phyloP scores from a whole-genome alignment of 805 yeast genomes.

The Candida quercuum region DNA sequence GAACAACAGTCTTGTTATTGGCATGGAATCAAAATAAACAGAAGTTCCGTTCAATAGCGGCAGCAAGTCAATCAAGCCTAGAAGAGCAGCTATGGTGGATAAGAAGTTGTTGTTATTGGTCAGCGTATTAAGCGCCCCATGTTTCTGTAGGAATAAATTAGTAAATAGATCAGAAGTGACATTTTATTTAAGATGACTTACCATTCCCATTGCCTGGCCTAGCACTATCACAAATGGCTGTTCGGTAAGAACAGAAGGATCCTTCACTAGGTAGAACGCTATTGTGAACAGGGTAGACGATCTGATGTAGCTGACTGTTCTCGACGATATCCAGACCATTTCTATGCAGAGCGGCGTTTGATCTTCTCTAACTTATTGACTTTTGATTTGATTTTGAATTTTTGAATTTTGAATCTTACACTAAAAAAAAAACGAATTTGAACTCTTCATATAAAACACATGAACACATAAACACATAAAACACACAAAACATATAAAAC shows the following conservation, averaged over 20 bases:
- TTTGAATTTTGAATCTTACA: neutral
- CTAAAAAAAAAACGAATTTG: too few species aligned
- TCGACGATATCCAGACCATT: conserved; percentile 51
- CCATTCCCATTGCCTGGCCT: conserved; percentile 55
- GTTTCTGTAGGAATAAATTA: conserved; percentile 9
- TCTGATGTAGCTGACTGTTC: conserved; percentile 42
- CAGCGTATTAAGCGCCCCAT: conserved; percentile 33
- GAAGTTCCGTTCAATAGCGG: conserved; percentile 45
- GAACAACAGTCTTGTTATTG: conserved; percentile 49
- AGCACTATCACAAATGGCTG: conserved; percentile 45
- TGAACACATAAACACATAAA: too few species aligned
- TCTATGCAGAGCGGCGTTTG: too few species aligned
- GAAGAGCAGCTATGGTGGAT: conserved; percentile 37
- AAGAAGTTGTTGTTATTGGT: conserved; percentile 29
- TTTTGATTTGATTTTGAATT: neutral
- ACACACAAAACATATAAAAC: too few species aligned
- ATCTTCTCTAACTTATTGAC: neutral
- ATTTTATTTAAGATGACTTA: too few species aligned
- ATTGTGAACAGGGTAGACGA: conserved; percentile 38
- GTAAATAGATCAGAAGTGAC: conserved; percentile 18
- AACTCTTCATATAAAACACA: too few species aligned
- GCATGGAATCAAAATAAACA: conserved; percentile 50
- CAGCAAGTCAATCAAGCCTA: conserved; percentile 49
- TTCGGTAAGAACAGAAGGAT: conserved; percentile 38
- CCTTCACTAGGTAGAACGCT: conserved; percentile 42